Conservation (phyloP, 164 flowering plant genomes). For the Annona cherimola region DNA sequence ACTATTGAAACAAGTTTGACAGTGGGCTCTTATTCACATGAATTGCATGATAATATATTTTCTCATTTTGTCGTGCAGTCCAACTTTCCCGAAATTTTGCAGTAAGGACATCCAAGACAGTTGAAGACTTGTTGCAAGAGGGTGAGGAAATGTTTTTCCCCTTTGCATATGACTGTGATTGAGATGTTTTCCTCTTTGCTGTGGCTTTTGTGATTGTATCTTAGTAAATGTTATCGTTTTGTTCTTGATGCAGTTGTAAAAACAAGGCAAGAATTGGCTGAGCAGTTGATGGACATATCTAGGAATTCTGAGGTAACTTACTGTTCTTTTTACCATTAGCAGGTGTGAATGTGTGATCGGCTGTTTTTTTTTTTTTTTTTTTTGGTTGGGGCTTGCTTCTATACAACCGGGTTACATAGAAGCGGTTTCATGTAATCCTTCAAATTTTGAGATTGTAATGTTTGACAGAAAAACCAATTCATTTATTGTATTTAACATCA, state of each 20-base stretch:
- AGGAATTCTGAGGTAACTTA: constrained; percentile 34
- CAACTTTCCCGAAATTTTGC: constrained; percentile 86
- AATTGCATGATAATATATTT: neutral
- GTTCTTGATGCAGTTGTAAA: constrained; percentile 37
- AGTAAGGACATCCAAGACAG: constrained; percentile 68
- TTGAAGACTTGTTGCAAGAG: constrained; percentile 40
- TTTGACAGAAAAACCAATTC: neutral
- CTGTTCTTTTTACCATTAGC: neutral
- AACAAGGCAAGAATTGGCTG: constrained; percentile 45
- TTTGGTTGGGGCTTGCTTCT: neutral
- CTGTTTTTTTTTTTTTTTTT: neutral
- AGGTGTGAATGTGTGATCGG: neutral
- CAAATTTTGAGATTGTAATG: too few species aligned
- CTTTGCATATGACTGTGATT: neutral
- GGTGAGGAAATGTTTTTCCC: constrained; percentile 27
- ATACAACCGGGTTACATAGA: too few species aligned
- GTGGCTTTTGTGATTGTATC: too few species aligned
- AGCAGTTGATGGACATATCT: constrained; percentile 54
- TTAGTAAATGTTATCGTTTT: neutral
- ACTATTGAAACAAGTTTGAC: neutral
- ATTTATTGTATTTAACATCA: neutral
- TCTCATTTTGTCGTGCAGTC: constrained; percentile 30
- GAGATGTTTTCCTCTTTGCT: neutral
- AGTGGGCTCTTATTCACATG: neutral
- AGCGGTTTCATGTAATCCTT: too few species aligned